Percentiles rank a stretch among this genome's conserved stretches.
phyloP scores from a whole-genome alignment of 306 rosid genomes.

The Arachis hypogaea region DNA sequence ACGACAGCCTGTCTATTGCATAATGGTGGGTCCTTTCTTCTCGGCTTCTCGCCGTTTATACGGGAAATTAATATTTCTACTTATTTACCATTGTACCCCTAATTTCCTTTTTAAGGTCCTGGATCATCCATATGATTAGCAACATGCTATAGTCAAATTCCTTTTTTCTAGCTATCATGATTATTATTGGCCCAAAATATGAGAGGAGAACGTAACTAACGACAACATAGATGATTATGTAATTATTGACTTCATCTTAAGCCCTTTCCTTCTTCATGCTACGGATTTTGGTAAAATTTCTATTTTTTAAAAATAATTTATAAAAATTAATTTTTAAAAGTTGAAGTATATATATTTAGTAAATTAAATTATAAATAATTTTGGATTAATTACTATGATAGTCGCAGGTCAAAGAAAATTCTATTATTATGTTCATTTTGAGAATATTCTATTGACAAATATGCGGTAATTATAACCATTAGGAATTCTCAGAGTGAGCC shows the following conservation, averaged over 20 bases:
- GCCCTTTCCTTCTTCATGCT: neutral
- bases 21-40: neutral
- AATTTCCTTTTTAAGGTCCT: neutral
- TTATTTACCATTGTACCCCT: neutral
- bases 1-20: constrained; percentile 38
- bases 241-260: constrained; percentile 3
- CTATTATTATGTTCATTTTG: too few relatives aligned
- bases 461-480: too few relatives aligned
- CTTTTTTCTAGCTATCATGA: neutral
- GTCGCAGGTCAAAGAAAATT: too few relatives aligned
- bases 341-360: too few relatives aligned
- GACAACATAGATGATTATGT: neutral
- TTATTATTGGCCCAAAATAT: neutral
- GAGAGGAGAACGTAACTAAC: too few relatives aligned
- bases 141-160: neutral
- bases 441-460: too few relatives aligned
- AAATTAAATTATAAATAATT: too few relatives aligned
- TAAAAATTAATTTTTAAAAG: too few relatives aligned
- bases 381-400: too few relatives aligned
- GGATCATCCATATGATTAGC: constrained; percentile 20
- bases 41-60: constrained; percentile 16
- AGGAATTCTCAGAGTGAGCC: too few relatives aligned
- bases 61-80: constrained; percentile 12
- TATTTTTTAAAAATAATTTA: too few relatives aligned
- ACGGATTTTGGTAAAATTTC: too few relatives aligned